Evolutionary conservation across 768 basidiomycete genomes (phyloP).

Genomic region (Serendipita vermifera): DNA sequence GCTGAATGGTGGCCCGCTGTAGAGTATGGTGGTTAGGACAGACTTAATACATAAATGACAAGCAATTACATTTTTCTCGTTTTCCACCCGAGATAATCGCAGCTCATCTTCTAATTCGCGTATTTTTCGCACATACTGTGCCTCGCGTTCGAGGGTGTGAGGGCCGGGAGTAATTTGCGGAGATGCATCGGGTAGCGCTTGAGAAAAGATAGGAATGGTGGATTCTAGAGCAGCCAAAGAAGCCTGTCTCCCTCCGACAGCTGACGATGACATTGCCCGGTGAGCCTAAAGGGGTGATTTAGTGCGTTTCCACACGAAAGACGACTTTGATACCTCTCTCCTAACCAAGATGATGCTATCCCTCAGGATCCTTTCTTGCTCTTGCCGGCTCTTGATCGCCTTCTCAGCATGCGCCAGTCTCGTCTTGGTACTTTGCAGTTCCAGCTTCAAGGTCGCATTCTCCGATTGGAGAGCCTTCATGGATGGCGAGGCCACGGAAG

Average conservation of each 20-base stretch:
- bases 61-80: constrained; percentile 63
- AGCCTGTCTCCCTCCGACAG: constrained; percentile 26
- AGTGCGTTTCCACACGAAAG: neutral
- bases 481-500: constrained; percentile 32
- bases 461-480: constrained; percentile 49
- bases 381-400: constrained; percentile 52
- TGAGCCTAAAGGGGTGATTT: constrained; percentile 44
- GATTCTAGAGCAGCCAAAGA: constrained; percentile 41
- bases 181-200: constrained; percentile 38
- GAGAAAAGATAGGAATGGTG: constrained; percentile 36
- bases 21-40: neutral
- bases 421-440: constrained; percentile 44
- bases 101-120: constrained; percentile 77
- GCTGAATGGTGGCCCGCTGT: constrained; percentile 70
- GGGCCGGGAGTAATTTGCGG: constrained; percentile 43
- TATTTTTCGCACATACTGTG: constrained; percentile 33
- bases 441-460: constrained; percentile 48
- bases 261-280: constrained; percentile 59
- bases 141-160: constrained; percentile 35
- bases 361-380: constrained; percentile 65
- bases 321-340: constrained; percentile 38
- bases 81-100: constrained; percentile 47
- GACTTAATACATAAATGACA: neutral
- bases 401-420: constrained; percentile 50
- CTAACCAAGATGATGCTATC: constrained; percentile 66